Base-by-base conservation (phyloP, 352 stramenopile genomes). In the Phytophthora ramorum region DNA sequence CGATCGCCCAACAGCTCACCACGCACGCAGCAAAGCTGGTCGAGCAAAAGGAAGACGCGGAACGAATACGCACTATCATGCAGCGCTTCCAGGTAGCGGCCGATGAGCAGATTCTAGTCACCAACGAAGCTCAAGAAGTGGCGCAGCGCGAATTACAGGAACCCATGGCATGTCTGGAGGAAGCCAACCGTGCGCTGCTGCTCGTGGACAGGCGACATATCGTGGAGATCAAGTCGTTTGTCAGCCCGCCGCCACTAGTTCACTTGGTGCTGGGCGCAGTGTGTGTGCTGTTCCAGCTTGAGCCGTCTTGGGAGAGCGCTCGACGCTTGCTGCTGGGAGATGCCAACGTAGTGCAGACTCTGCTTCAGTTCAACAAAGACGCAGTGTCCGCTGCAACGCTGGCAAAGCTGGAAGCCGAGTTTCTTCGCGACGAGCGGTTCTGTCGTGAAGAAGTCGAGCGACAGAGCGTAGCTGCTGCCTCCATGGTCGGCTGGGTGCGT, bases 171-270 rank as follows among this genome's bases (percentile, higher is more conserved):
- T 88, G 77, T 28, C 69, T 94, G 7, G 82, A 92, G 17, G 84
- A 94, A 41, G 86, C 86, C 8, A 92, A 92, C 41, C 62, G 64
- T 0, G 78, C 81, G 0, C 64, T 94, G 2, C 30, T 89, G 19
- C 56, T 87, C 32, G 82, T 94, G 17, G 84, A 94, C 38, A 81
- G 87, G 54, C 77, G 81, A 2, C 85, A 92, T 48, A 90, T 94
- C 28, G 71, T 91, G 26, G 86, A 94, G 66, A 91, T 94, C 72
- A 94, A 94, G 65, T 92, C 86, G 53, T 94, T 94, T 37, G 87
- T 81, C 12, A 92, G 63, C 32, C 86, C 86, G 4, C 86, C 86
- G 4, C 66, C 83, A 14, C 63, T 94, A 0, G 86, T 94, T 2
- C 84, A 92, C 32, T 59, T 92, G 10, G 84, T 92, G 2, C 43